phyloP scores from a whole-genome alignment of 257 asterid genomes.

The Solanum corneliomulleri region DNA sequence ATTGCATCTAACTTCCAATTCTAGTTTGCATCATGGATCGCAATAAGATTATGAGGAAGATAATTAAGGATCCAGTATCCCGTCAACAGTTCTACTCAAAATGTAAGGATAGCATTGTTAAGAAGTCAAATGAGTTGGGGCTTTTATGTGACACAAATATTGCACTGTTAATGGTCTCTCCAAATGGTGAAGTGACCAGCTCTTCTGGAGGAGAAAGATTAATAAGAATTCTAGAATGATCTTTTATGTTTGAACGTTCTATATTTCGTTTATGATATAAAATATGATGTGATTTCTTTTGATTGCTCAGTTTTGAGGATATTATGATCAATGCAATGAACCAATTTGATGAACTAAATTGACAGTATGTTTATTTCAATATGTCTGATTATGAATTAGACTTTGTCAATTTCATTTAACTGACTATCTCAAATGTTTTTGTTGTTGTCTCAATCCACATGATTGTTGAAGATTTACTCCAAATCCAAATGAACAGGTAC shows the following conservation, averaged over 20 bases:
- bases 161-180: conserved; percentile 58
- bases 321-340: conserved; percentile 42
- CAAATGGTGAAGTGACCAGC: conserved; percentile 39
- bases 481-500: conserved; percentile 35
- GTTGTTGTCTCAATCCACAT: no score
- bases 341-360: conserved; percentile 15
- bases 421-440: neutral
- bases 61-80: conserved; percentile 32
- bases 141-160: conserved; percentile 4
- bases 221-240: neutral
- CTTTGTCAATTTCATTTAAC: neutral
- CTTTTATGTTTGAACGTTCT: neutral
- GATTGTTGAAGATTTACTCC: conserved; percentile 24
- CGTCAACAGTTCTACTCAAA: conserved; percentile 38
- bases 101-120: conserved; percentile 59
- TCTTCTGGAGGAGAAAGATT: conserved; percentile 50
- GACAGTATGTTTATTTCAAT: conserved; percentile 20
- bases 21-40: conserved; percentile 30
- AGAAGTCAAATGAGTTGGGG: conserved; percentile 28
- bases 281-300: neutral
- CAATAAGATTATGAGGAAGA: conserved; percentile 37
- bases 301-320: conserved; percentile 42
- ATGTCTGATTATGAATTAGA: neutral
- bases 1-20: neutral
- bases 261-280: neutral